Conservation (phyloP, 2,329 filamentous ascomycete species). For the Graphilbum fragrans region DNA sequence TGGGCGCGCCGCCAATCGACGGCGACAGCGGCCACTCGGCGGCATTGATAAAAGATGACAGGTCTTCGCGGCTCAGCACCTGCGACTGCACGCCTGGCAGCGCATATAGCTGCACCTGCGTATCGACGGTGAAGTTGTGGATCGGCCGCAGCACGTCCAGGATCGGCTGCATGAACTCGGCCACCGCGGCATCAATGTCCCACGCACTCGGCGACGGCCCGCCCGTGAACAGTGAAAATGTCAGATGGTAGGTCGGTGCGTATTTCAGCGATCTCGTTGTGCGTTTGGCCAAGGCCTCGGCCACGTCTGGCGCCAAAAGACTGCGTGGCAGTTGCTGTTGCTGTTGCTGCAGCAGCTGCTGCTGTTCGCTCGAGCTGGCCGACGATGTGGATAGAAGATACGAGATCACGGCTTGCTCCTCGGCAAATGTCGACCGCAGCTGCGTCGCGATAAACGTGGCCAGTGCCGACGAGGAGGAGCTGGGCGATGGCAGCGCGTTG, state of each 20-base stretch:
- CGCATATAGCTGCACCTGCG: slow-evolving; percentile 93
- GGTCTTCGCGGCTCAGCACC: slow-evolving; percentile 68
- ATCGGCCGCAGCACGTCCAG: slow-evolving; percentile 69
- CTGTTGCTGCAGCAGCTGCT: slow-evolving; percentile 2
- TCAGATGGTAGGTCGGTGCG: slow-evolving; percentile 86
- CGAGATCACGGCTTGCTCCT: slow-evolving; percentile 80
- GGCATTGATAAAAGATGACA: slow-evolving; percentile 92
- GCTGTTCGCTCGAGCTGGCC: slow-evolving; percentile 24
- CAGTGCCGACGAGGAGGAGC: slow-evolving; percentile 58
- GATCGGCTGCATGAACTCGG: slow-evolving; percentile 70
- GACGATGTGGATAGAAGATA: slow-evolving; percentile 54
- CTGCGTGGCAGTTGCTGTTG: slow-evolving; percentile 26
- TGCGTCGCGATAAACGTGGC: slow-evolving; percentile 69
- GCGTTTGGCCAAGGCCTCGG: slow-evolving; percentile 51
- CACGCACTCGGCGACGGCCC: slow-evolving; percentile 69
- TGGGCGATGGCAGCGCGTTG: slow-evolving; percentile 53
- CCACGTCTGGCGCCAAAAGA: slow-evolving; percentile 32
- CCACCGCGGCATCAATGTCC: slow-evolving; percentile 76
- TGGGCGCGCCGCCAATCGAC: slow-evolving; percentile 85
- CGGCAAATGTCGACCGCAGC: slow-evolving; percentile 65
- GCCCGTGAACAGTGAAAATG: slow-evolving; percentile 87
- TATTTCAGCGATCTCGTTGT: slow-evolving; percentile 83
- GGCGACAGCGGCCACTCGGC: slow-evolving; percentile 95
- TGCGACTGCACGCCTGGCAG: slow-evolving; percentile 48
- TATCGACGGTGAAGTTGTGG: slow-evolving; percentile 92